Base-by-base conservation (phyloP, 2,329 filamentous ascomycete genomes). In the Penicillium sp. region DNA sequence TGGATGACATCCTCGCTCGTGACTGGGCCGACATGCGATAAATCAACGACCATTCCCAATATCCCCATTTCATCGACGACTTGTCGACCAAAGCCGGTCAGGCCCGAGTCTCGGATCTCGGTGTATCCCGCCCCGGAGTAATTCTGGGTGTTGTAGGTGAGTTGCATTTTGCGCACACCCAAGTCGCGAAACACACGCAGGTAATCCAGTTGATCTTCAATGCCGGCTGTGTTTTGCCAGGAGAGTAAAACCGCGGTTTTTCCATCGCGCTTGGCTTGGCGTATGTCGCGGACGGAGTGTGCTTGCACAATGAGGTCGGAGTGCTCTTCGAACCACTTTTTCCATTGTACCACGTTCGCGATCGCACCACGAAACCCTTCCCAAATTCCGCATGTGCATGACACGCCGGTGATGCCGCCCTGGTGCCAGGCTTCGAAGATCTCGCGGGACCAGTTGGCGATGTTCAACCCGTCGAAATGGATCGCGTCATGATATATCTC, bases 121-220 rank as follows among this genome's bases (percentile, higher is more conserved):
- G 73, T 74, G 57, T 76, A 76, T 1, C 74, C 73, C 1, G 72
- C 69, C 7, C 74, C 73, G 7, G 70, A 72, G 64, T 76, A 76
- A 57, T 76, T 76, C 43, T 76, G 72, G 5, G 73, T 75, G 50
- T 76, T 77, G 65, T 75, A 76, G 1, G 74, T 77, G 43, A 77
- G 65, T 58, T 77, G 74, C 74, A 76, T 76, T 57, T 77, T 75
- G 14, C 70, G 67, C 8, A 77, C 73, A 29, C 73, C 74, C 14
- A 76, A 60, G 48, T 77, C 73, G 14, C 71, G 66, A 59, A 77
- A 76, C 4, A 77, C 69, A 9, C 74, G 60, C 11, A 77, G 58
- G 55, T 75, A 74, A 45, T 74, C 63, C 18, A 74, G 61, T 44
- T 71, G 66, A 54, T 77, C 69, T 55, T 77, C 73, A 50, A 76